Conservation (phyloP, 495 filamentous ascomycete species). For the Astrothelium subdiscretum region DNA sequence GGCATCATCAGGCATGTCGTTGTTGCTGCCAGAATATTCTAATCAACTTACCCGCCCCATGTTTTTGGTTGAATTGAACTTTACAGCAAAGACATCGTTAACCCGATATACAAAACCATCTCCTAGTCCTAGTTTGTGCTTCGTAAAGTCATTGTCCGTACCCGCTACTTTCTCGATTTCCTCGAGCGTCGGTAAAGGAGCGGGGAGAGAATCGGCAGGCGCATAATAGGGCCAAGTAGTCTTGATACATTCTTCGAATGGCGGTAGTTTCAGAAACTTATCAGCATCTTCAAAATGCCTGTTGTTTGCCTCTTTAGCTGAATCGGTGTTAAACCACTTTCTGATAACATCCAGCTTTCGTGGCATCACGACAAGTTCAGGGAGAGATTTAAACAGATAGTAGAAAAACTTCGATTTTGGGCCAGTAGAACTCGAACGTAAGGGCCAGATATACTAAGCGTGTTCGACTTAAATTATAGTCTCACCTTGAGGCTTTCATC, state of each 20-base stretch:
- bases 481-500: background rate
- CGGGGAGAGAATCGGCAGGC: background rate
- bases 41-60: background rate
- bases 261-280: background rate
- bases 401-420: background rate
- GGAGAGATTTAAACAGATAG: background rate
- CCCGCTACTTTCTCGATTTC: background rate
- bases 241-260: background rate
- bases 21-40: background rate
- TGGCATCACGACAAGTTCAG: background rate
- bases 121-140: background rate
- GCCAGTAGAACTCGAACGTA: background rate
- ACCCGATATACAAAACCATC: background rate
- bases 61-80: background rate
- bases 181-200: background rate
- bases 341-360: background rate
- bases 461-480: background rate
- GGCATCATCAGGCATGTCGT: background rate
- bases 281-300: background rate
- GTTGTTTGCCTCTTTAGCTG: no score
- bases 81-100: background rate
- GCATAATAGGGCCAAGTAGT: background rate
- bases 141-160: background rate
- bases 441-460: background rate
- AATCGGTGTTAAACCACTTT: background rate